These are phyloP conservation scores for Omphalotus guepiniiformis DNA, from an alignment of 768 basidiomycete genomes.

Conservation along the genomic window DNA sequence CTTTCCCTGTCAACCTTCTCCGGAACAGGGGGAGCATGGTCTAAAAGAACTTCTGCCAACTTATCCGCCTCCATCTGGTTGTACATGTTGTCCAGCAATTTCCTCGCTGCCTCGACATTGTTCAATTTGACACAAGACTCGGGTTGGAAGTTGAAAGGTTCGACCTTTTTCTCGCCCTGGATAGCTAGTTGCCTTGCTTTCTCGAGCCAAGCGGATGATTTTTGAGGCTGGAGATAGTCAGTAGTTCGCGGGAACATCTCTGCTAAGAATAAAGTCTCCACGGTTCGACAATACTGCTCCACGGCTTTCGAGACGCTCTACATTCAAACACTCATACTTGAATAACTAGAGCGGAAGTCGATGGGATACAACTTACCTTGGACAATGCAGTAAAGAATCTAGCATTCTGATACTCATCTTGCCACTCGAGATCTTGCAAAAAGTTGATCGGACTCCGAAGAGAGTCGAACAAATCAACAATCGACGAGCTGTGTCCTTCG, in stretches of 20 bases:
- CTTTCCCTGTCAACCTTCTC: slow-evolving; percentile 61
- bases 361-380: slow-evolving; percentile 48
- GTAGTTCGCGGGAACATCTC: slow-evolving; percentile 90
- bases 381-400: slow-evolving; percentile 86
- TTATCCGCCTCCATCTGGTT: slow-evolving; percentile 87
- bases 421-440: slow-evolving; percentile 88
- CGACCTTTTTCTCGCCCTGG: slow-evolving; percentile 84
- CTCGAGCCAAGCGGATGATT: slow-evolving; percentile 86
- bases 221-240: slow-evolving; percentile 78
- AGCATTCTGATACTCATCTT: slow-evolving; percentile 84
- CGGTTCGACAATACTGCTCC: slow-evolving; percentile 83
- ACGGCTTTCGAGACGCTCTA: slow-evolving; percentile 90
- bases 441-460: slow-evolving; percentile 87
- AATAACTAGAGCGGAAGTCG: background rate
- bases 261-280: slow-evolving; percentile 88
- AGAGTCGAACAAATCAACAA: slow-evolving; percentile 94
- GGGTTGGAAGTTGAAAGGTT: slow-evolving; percentile 91
- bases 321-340: background rate
- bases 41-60: slow-evolving; percentile 59
- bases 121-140: slow-evolving; percentile 97
- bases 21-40: slow-evolving; percentile 62
- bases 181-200: slow-evolving; percentile 75
- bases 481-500: slow-evolving; percentile 92
- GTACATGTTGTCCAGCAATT: slow-evolving; percentile 92
- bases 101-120: slow-evolving; percentile 90